phyloP scores from a whole-genome alignment of 179 eudicot species.

The Vitellaria paradoxa region DNA sequence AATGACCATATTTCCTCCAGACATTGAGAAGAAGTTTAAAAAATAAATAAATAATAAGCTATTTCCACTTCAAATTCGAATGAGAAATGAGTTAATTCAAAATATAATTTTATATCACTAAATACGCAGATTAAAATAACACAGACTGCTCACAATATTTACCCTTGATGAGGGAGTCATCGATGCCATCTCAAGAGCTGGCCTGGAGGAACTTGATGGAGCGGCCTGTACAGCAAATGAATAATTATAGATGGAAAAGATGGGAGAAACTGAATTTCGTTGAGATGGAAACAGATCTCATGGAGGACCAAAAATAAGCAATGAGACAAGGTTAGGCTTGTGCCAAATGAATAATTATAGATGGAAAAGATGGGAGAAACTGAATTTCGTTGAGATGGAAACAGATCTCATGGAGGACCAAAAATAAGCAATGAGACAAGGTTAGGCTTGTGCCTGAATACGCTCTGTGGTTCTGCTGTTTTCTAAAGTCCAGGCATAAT shows the following conservation, averaged over 20 bases:
- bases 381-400: not conserved
- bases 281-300: not conserved
- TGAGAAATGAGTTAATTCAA: not conserved
- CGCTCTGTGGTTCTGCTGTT: conserved; percentile 32
- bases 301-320: not conserved
- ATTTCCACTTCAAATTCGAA: not conserved
- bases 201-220: conserved; percentile 56
- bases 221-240: conserved; percentile 41
- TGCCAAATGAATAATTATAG: conserved; percentile 18
- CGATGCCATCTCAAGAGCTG: conserved; percentile 69
- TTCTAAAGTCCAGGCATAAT: conserved; percentile 33
- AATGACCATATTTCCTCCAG: not conserved
- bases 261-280: not conserved
- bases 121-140: not conserved
- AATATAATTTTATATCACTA: not conserved
- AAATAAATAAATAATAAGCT: not conserved
- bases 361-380: not conserved
- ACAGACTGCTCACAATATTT: conserved; percentile 14
- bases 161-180: conserved; percentile 57
- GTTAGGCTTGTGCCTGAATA: conserved; percentile 52
- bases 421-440: not conserved
- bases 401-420: not conserved
- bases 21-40: not conserved
- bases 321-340: conserved; percentile 32
- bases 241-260: not conserved